Evolutionary conservation across 202 grass and related monocot species (phyloP).

Genomic region (Bolboschoenoplectus hybrid): DNA sequence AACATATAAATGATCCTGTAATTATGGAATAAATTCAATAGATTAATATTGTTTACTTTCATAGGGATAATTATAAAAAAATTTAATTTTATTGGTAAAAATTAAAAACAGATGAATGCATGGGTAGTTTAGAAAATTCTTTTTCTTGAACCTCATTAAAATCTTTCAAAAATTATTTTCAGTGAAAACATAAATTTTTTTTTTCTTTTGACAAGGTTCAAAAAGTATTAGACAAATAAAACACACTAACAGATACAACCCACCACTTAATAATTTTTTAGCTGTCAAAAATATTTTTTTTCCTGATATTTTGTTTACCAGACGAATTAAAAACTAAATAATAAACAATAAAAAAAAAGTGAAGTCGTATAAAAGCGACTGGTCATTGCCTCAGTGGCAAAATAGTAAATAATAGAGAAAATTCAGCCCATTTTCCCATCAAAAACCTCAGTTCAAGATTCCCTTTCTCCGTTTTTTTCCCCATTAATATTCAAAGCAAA

Average conservation of each 20-base stretch:
- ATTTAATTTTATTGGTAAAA: background rate
- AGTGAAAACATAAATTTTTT: no score
- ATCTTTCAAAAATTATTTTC: no score
- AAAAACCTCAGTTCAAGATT: constrained; percentile 13
- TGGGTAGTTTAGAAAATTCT: background rate
- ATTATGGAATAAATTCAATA: background rate
- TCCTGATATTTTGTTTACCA: background rate
- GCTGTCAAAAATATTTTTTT: background rate
- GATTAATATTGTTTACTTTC: background rate
- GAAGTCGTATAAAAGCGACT: background rate
- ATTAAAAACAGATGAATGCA: background rate
- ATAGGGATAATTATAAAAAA: background rate
- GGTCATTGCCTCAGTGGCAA: constrained; percentile 1
- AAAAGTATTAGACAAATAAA: no score
- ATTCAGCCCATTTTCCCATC: constrained; percentile 8
- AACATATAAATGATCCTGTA: background rate
- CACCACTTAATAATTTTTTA: background rate
- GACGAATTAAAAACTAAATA: background rate
- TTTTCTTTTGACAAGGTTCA: no score
- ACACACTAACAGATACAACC: no score
- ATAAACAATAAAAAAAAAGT: background rate
- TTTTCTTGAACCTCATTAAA: no score
- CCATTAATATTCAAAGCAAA: constrained; percentile 15
- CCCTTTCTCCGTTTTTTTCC: background rate
- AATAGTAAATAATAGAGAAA: constrained; percentile 28